A percentile compares a stretch with the other conserved stretches of the same genome.
These are phyloP conservation scores for Candida krabiensis DNA, from an alignment of 805 yeast species.

Conservation along the genomic window DNA sequence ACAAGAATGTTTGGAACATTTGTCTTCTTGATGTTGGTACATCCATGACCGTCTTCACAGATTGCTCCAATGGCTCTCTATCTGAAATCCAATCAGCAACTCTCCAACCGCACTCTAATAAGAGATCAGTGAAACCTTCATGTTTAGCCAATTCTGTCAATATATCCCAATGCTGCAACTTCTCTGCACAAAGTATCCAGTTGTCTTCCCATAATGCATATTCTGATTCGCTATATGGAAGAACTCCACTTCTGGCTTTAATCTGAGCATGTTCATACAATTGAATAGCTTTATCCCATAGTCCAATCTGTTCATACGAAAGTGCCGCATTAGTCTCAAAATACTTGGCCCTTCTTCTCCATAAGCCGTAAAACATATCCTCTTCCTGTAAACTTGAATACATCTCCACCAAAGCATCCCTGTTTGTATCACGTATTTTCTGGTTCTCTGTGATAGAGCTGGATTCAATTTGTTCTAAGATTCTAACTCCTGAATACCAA, in stretches of 20 bases:
- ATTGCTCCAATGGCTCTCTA: conserved; percentile 88
- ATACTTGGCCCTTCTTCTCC: conserved; percentile 96
- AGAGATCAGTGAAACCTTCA: conserved; percentile 93
- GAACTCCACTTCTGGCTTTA: conserved; percentile 90
- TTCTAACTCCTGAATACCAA: conserved; percentile 85
- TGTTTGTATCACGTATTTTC: conserved; percentile 78
- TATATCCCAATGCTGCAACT: conserved; percentile 97
- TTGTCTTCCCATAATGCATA: conserved; percentile 98
- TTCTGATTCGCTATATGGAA: conserved; percentile 94
- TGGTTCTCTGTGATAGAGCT: conserved; percentile 53
- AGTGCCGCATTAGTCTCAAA: conserved; percentile 90
- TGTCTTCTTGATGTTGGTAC: conserved; percentile 98
- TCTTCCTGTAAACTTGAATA: conserved; percentile 89
- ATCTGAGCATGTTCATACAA: conserved; percentile 95
- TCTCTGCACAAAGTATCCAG: conserved; percentile 97
- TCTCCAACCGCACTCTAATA: conserved; percentile 99
- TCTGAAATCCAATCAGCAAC: conserved; percentile 98
- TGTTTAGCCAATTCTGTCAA: conserved; percentile 95
- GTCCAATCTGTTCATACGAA: conserved; percentile 91
- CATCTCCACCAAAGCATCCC: conserved; percentile 87
- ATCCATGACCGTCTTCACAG: conserved; percentile 95
- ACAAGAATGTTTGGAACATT: conserved; percentile 89
- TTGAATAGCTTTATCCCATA: conserved; percentile 93
- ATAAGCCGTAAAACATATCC: conserved; percentile 95
- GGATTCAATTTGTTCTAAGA: conserved; percentile 69